Evolutionary conservation across 805 yeast genomes (phyloP).

Genomic region (Clavispora fructus): DNA sequence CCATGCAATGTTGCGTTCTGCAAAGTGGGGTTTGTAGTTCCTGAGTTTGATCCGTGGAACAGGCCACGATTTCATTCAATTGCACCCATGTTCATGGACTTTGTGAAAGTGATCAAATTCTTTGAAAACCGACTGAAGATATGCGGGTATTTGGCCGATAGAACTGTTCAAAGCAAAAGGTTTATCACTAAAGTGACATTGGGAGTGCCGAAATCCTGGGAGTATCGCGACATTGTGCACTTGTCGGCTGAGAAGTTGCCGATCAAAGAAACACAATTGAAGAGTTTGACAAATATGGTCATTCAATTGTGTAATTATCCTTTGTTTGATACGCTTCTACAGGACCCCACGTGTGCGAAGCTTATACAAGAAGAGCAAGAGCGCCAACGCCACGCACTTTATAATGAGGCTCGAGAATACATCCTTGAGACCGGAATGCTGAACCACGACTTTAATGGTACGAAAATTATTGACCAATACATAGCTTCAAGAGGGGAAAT

Average conservation of each 20-base stretch:
- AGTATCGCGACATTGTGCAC: conserved; percentile 13
- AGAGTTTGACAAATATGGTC: conserved; percentile 4
- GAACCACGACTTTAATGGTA: conserved; percentile 24
- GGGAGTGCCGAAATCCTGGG: not conserved
- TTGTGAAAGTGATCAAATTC: conserved; percentile 28
- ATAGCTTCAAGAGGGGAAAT: not conserved
- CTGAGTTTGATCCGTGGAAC: conserved; percentile 10
- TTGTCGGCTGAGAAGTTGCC: conserved; percentile 15
- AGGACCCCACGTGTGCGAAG: conserved; percentile 11
- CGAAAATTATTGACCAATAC: conserved; percentile 7
- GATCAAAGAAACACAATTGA: conserved; percentile 9
- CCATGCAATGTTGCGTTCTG: conserved; percentile 29
- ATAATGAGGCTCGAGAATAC: conserved; percentile 14
- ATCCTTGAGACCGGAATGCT: conserved; percentile 22
- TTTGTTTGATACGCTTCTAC: conserved; percentile 12
- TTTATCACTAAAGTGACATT: not conserved
- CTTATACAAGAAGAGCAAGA: conserved; percentile 8
- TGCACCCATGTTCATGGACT: conserved; percentile 17
- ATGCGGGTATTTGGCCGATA: conserved; percentile 13
- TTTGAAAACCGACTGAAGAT: conserved; percentile 28
- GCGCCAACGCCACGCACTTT: conserved; percentile 11
- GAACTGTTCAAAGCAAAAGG: not conserved
- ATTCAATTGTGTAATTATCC: conserved; percentile 15
- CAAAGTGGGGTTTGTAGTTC: conserved; percentile 16
- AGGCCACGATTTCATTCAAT: conserved; percentile 18